Percentiles rank a stretch among this genome's conserved stretches.
phyloP scores from a whole-genome alignment of 179 eudicot genomes.

The Drosera spatulata region DNA sequence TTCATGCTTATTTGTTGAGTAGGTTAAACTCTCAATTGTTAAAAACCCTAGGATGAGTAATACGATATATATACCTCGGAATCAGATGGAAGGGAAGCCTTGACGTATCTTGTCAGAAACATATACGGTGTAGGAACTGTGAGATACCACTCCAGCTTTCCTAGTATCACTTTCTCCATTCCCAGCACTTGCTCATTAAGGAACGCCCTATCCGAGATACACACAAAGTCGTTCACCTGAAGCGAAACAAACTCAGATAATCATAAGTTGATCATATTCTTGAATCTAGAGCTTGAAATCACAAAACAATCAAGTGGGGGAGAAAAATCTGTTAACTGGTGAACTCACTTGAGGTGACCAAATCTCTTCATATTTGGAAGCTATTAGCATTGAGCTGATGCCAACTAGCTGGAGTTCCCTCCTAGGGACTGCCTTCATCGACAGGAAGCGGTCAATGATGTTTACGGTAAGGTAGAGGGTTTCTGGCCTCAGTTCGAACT shows the following conservation, averaged over 20 bases:
- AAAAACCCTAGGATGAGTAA: too few relatives aligned
- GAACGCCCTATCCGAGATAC: slow-evolving; percentile 65
- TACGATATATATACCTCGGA: slow-evolving; percentile 29
- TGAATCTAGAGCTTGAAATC: not conserved
- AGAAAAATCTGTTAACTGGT: not conserved
- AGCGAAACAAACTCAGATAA: slow-evolving; percentile 4
- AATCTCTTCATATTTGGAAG: slow-evolving; percentile 95
- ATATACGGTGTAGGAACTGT: slow-evolving; percentile 87
- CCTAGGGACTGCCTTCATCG: slow-evolving; percentile 42
- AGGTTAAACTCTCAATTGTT: not conserved
- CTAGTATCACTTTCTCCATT: slow-evolving; percentile 77
- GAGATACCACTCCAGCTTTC: slow-evolving; percentile 63
- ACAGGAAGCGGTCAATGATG: slow-evolving; percentile 72
- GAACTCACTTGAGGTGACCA: slow-evolving; percentile 87
- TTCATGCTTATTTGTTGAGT: too few relatives aligned
- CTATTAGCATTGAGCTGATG: slow-evolving; percentile 74
- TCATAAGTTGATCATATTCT: not conserved
- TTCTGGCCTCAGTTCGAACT: slow-evolving; percentile 69
- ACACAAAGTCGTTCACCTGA: slow-evolving; percentile 67
- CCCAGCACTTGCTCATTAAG: slow-evolving; percentile 44
- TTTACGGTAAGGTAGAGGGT: slow-evolving; percentile 76
- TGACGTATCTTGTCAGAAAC: slow-evolving; percentile 65
- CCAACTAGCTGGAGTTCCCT: slow-evolving; percentile 83
- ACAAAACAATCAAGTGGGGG: too few relatives aligned
- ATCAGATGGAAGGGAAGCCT: slow-evolving; percentile 59